Evolutionary conservation across 768 basidiomycete species (phyloP), one percentile per base, ranked within the genome.

Genomic region (Leccinum fibrillosum): DNA sequence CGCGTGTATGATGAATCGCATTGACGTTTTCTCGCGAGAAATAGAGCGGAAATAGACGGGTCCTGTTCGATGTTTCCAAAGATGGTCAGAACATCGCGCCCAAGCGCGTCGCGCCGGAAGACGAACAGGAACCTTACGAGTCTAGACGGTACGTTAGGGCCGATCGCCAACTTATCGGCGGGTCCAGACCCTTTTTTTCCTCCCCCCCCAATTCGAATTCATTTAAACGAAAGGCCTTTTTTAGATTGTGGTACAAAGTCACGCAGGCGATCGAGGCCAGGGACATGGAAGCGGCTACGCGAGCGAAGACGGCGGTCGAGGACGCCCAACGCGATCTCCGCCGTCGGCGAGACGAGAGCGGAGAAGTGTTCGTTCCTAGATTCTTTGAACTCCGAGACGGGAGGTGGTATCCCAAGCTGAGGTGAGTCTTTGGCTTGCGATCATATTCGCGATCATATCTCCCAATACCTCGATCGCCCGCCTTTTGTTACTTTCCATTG

Each of bases 211-310:
- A 37, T 37, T 37, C 15, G 21, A 23, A 4, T 48, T 26, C n/a
- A 42, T 42, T 30, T 9, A 30, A 50, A 50, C 12, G 49, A 32
- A 32, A 39, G 9, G n/a, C 30, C 5, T 11, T 32, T 30, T 17
- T 28, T 30, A 50, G 55, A 64, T 74, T 98, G 54, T 99, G 97
- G 97, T 68, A 77, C 39, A 79, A 85, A 49, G 76, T 99, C 45
- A 98, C 97, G 25, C 76, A 80, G 17, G 97, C 96, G 19, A 98
- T 99, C 73, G 70, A 80, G 30, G 78, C 78, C 32, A 92, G 89
- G 68, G 94, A 99, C 71, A 96, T 98, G 93, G 92, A 95, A 64
- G 87, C 84, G 11, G 97, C 97, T 23, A 97, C 94, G 4, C 83
- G 82, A 26, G 92, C 93, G 50, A 99, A 99, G 79, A 83, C 84